These are phyloP conservation scores for Camelina neglecta DNA, from an alignment of 345 rosid species.

Conservation along the genomic window DNA sequence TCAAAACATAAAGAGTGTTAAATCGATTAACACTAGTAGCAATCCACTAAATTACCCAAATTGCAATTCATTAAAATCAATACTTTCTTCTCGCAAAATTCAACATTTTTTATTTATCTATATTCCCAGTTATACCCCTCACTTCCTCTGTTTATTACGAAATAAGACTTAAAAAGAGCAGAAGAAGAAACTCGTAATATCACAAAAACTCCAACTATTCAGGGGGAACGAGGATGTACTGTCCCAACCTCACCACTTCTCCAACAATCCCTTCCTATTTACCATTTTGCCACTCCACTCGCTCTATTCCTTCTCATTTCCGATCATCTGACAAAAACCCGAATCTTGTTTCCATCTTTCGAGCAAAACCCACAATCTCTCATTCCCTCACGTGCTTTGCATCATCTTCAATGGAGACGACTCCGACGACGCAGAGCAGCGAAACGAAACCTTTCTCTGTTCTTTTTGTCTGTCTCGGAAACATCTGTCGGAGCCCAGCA, in stretches of 20 bases:
- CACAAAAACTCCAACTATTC: neutral
- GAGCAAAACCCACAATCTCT: constrained; percentile 32
- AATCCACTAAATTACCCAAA: too few relatives aligned
- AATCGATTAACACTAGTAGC: too few relatives aligned
- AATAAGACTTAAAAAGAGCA: neutral
- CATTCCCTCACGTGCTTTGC: constrained; percentile 32
- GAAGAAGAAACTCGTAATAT: neutral
- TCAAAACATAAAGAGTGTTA: too few relatives aligned
- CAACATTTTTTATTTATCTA: too few relatives aligned
- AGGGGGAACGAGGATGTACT: constrained; percentile 27
- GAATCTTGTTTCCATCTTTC: constrained; percentile 1
- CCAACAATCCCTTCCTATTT: constrained; percentile 47
- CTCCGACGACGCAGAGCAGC: constrained; percentile 47
- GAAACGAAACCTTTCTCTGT: constrained; percentile 72
- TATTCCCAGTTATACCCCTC: neutral
- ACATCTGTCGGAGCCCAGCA: constrained; percentile 95
- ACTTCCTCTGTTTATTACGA: neutral
- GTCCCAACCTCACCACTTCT: constrained; percentile 24
- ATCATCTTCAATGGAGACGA: constrained; percentile 60
- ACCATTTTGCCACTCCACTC: constrained; percentile 58
- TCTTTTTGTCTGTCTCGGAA: constrained; percentile 89
- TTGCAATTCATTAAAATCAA: too few relatives aligned
- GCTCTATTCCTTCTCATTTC: constrained; percentile 18
- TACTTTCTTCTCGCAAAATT: too few relatives aligned
- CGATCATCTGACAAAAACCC: constrained; percentile 22